Evolutionary conservation across 2,329 filamentous ascomycete genomes (phyloP).

Genomic region (Coniochaeta sp.): DNA sequence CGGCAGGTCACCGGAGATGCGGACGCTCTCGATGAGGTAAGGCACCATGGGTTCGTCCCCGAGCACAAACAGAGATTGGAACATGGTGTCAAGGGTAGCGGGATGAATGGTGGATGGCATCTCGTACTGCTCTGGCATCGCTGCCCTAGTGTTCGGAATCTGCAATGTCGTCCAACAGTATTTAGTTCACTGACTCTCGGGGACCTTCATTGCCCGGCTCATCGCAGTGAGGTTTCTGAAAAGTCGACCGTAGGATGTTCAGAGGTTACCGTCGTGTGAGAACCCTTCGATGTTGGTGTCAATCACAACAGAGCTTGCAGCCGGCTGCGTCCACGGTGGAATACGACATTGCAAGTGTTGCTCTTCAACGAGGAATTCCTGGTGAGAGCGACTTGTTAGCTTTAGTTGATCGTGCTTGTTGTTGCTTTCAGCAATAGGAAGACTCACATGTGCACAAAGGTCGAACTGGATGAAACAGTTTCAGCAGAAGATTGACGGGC

Average conservation of each 20-base stretch:
- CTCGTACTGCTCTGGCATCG: conserved; percentile 47
- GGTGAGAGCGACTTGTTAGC: no score
- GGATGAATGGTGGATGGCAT: conserved; percentile 49
- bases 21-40: conserved; percentile 35
- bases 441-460: no score
- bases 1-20: conserved; percentile 31
- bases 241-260: conserved; percentile 38
- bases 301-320: no score
- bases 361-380: no score
- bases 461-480: no score
- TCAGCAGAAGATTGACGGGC: no score
- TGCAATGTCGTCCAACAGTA: conserved; percentile 23
- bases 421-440: no score
- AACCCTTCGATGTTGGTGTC: no score
- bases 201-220: background rate
- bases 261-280: no score
- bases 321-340: no score
- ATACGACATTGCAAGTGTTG: no score
- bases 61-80: conserved; percentile 44
- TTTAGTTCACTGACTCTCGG: background rate
- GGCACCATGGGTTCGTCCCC: conserved; percentile 41
- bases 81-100: conserved; percentile 47
- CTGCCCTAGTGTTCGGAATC: conserved; percentile 40
- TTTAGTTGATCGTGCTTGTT: no score
- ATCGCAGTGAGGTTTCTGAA: conserved; percentile 42